phyloP scores from a whole-genome alignment of 2,329 filamentous ascomycete genomes.

The Aspergillus jensenii region DNA sequence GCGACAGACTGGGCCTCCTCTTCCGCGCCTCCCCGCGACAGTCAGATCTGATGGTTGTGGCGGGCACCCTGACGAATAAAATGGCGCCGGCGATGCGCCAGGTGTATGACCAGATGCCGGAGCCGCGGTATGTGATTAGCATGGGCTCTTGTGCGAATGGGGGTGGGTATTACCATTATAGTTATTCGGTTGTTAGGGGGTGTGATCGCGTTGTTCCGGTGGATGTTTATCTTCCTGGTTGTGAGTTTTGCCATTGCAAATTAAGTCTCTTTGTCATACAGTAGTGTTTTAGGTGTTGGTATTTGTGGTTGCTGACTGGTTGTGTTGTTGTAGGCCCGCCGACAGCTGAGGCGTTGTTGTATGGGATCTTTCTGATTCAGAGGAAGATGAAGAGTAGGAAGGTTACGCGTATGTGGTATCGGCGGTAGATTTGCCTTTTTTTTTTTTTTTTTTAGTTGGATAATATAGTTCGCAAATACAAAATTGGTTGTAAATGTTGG shows the following conservation, averaged over 20 bases:
- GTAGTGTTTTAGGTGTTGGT: no score
- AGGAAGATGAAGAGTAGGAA: conserved; percentile 68
- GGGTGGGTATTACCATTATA: conserved; percentile 86
- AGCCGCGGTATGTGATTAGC: conserved; percentile 82
- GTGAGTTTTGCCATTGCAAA: conserved; percentile 37
- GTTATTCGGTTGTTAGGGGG: conserved; percentile 74
- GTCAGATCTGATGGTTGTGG: conserved; percentile 91
- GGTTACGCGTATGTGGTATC: conserved; percentile 60
- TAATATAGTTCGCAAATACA: no score
- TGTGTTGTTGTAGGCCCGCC: conserved; percentile 42
- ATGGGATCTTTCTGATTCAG: conserved; percentile 74
- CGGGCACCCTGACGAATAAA: conserved; percentile 91
- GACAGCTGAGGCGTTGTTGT: conserved; percentile 57
- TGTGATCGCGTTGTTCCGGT: conserved; percentile 79
- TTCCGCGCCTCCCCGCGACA: conserved; percentile 86
- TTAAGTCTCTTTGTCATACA: no score
- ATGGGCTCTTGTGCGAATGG: conserved; percentile 87
- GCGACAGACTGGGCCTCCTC: conserved; percentile 85
- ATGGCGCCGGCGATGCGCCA: conserved; percentile 89
- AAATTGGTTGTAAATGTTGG: no score
- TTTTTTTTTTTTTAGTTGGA: background rate
- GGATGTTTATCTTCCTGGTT: conserved; percentile 81
- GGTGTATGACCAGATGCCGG: conserved; percentile 95
- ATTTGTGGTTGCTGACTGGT: background rate
- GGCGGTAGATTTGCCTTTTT: conserved; percentile 38